Percentiles rank a stretch among this genome's conserved stretches.
phyloP scores from a whole-genome alignment of 2,329 filamentous ascomycete species.

The Coniochaeta sp. region DNA sequence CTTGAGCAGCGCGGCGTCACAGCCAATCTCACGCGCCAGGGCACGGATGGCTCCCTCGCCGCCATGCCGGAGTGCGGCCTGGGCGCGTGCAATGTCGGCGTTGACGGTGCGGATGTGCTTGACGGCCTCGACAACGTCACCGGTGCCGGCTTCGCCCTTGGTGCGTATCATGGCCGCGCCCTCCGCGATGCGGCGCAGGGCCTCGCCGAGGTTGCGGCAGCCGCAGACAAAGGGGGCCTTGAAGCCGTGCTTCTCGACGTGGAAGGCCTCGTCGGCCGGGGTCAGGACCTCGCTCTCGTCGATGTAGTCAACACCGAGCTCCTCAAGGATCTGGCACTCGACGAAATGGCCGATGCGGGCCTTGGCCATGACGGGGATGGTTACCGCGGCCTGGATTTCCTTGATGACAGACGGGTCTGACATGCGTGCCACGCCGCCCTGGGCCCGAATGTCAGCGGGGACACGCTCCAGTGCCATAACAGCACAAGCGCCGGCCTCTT shows the following conservation, averaged over 20 bases:
- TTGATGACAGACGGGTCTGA: conserved; percentile 91
- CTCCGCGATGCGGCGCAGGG: conserved; percentile 81
- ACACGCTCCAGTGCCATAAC: conserved; percentile 99
- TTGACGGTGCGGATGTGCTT: conserved; percentile 92
- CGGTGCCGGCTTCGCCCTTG: conserved; percentile 95
- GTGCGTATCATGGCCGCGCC: conserved; percentile 98
- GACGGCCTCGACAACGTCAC: conserved; percentile 94
- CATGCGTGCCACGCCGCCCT: conserved; percentile 96
- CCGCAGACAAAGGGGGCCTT: conserved; percentile 91
- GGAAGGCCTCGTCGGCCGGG: conserved; percentile 81
- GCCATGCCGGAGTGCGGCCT: conserved; percentile 58
- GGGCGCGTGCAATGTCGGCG: conserved; percentile 71
- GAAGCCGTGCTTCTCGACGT: conserved; percentile 84
- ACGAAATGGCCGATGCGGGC: conserved; percentile 96
- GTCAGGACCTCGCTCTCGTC: conserved; percentile 98
- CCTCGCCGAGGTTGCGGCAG: conserved; percentile 90
- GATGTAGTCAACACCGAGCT: conserved; percentile 93
- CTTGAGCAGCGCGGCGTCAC: conserved; percentile 70
- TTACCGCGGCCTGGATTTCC: conserved; percentile 90
- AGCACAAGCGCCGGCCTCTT: conserved; percentile 89
- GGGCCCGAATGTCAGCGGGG: conserved; percentile 85
- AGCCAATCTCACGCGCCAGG: conserved; percentile 74
- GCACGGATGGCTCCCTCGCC: conserved; percentile 52
- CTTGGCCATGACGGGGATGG: conserved; percentile 99
- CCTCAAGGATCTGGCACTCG: conserved; percentile 96